Percentiles rank a stretch among this genome's conserved stretches.
Conservation (phyloP, 805 yeast species). For the Candida coquimbonensis region DNA sequence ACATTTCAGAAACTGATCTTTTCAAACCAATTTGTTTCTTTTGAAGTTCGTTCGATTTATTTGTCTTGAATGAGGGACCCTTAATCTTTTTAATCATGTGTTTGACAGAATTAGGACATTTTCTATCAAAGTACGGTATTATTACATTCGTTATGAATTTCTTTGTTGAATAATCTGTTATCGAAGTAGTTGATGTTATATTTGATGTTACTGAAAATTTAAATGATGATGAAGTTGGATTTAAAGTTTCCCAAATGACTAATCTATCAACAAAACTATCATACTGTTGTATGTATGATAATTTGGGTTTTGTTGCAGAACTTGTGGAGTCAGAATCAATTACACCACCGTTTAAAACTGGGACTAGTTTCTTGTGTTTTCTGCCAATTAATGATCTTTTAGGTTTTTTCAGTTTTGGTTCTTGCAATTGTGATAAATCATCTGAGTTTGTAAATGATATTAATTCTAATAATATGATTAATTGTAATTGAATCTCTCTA, state of each 20-base stretch:
- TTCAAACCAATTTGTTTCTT: conserved; percentile 1
- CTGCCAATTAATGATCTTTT: conserved; percentile 28
- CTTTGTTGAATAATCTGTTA: conserved; percentile 32
- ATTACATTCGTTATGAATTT: conserved; percentile 47
- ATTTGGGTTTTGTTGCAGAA: background rate
- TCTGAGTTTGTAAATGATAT: conserved; percentile 29
- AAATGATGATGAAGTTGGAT: conserved; percentile 5
- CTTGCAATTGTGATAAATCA: conserved; percentile 28
- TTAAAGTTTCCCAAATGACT: conserved; percentile 45
- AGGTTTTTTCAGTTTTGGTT: conserved; percentile 4
- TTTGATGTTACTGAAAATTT: conserved; percentile 1
- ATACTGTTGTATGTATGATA: conserved; percentile 27
- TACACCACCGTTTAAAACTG: conserved; percentile 36
- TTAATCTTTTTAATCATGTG: conserved; percentile 41
- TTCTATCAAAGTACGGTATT: conserved; percentile 45
- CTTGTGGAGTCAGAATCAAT: conserved; percentile 19
- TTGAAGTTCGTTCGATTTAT: background rate
- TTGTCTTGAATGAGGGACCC: conserved; percentile 26
- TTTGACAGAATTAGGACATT: conserved; percentile 39
- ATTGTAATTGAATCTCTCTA: conserved; percentile 51
- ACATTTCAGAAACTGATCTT: conserved; percentile 3
- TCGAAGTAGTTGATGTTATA: conserved; percentile 24
- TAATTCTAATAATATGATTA: conserved; percentile 41
- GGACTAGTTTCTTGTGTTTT: conserved; percentile 15
- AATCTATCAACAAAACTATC: conserved; percentile 45